Evolutionary conservation across 2,329 filamentous ascomycete species (phyloP), one percentile per base, ranked within the genome.

Genomic region (Lasiodiplodia hormozganensis): DNA sequence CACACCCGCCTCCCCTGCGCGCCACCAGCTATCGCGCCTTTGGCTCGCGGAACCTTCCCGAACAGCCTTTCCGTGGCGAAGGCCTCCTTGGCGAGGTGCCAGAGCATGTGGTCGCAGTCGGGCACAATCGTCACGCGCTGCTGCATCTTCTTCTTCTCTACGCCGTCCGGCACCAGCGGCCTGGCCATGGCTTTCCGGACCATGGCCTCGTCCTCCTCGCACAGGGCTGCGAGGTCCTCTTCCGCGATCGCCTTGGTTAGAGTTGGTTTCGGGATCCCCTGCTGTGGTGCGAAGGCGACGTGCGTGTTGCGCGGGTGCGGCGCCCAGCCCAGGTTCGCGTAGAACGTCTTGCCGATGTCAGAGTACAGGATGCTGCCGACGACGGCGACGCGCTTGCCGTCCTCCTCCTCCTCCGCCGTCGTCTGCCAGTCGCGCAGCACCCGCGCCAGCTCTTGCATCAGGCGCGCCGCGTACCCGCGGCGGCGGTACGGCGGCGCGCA

Each of bases 341-440:
- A 97, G 80, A 94, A 97, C 49, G 83, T 82, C 83, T 93, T 91
- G 23, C 94, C 93, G 71, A 96, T 94, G 74, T 96, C 93, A 10
- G 93, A 97, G 80, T 89, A 96, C 14, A 97, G 84, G 7, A 95
- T 86, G 0, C 91, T 94, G 77, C 93, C 94, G 7, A 86, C 79
- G 28, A 31, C 28, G 23, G 23, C 23, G 25, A 25, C 25, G 25
- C 25, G 25, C 25, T 25, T 25, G 25, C 25, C 25, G 2, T 25
- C 25, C 25, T 25, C 25, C 25, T 25, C 25, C 25, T 25, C 25
- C 25, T 25, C 23, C 23, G 23, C 23, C 28, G 28, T 86, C 87
- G 43, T 78, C 72, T 88, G 85, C 80, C 86, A 85, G 2, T 80
- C 84, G 70, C 84, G 82, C 56, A 89, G 74, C 58, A 79, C 81